Conservation (phyloP, 2,329 filamentous ascomycete genomes). For the Venturiaceae sp. region DNA sequence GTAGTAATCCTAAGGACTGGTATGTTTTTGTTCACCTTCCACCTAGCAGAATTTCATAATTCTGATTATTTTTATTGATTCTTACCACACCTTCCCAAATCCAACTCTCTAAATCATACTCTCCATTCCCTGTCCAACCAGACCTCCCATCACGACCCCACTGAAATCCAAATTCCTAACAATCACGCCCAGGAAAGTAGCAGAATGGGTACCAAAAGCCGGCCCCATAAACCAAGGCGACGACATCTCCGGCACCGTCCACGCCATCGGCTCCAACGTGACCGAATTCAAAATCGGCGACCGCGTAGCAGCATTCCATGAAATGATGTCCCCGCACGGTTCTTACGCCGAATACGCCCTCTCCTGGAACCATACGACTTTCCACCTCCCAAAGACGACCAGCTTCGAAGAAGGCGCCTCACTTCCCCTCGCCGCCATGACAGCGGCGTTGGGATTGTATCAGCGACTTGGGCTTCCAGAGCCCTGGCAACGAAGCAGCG, state of each 20-base stretch:
- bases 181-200: background rate
- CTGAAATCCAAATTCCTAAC: background rate
- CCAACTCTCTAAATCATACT: conserved; percentile 12
- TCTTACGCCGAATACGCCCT: conserved; percentile 54
- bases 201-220: conserved; percentile 12
- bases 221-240: conserved; percentile 37
- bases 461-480: conserved; percentile 29
- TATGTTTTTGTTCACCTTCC: background rate
- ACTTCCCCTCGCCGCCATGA: conserved; percentile 35
- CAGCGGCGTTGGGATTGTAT: conserved; percentile 36
- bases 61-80: background rate
- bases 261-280: conserved; percentile 45
- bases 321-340: conserved; percentile 42
- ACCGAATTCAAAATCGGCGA: conserved; percentile 49
- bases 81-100: background rate
- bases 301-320: conserved; percentile 46
- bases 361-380: conserved; percentile 45
- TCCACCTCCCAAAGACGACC: conserved; percentile 40
- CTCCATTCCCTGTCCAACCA: too few relatives aligned
- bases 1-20: conserved; percentile 41
- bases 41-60: too few relatives aligned
- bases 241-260: conserved; percentile 46
- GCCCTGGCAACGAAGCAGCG: conserved; percentile 25
- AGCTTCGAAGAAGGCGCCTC: conserved; percentile 42
- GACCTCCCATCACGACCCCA: background rate